A percentile compares a stretch with the other conserved stretches of the same genome.
Conservation (phyloP, 768 basidiomycete genomes). For the Tulasnella sp. region DNA sequence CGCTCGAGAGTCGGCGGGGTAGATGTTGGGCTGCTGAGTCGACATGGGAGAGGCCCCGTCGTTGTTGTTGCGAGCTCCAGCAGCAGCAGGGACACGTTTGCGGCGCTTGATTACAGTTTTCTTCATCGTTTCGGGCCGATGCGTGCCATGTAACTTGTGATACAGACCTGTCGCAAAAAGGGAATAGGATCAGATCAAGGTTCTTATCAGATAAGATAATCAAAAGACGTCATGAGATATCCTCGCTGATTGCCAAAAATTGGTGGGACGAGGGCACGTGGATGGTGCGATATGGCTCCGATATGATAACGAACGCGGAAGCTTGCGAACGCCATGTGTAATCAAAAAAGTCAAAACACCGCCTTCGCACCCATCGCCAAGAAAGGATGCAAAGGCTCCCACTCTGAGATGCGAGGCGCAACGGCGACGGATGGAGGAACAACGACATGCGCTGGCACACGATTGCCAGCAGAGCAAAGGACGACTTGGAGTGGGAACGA, state of each 20-base stretch:
- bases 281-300: not conserved
- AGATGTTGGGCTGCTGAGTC: not conserved
- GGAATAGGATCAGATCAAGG: conserved; percentile 16
- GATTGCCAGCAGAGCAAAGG: not conserved
- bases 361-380: not conserved
- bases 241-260: not conserved
- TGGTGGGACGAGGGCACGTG: not conserved
- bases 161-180: conserved; percentile 60
- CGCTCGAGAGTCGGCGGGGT: not conserved
- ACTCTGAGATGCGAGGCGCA: not conserved
- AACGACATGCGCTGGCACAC: not conserved
- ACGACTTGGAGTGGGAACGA: not conserved
- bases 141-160: conserved; percentile 95
- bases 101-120: conserved; percentile 97
- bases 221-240: not conserved
- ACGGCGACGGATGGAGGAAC: not conserved
- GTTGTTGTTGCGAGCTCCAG: conserved; percentile 21
- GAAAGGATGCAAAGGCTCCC: not conserved
- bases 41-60: conserved; percentile 4
- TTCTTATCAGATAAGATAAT: conserved; percentile 3
- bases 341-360: not conserved
- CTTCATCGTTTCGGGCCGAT: conserved; percentile 97
- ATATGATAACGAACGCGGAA: not conserved
- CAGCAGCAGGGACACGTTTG: conserved; percentile 90
- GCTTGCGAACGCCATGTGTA: not conserved